Conservation (phyloP, 2,329 filamentous ascomycete genomes). For the Cladosporium sp. region DNA sequence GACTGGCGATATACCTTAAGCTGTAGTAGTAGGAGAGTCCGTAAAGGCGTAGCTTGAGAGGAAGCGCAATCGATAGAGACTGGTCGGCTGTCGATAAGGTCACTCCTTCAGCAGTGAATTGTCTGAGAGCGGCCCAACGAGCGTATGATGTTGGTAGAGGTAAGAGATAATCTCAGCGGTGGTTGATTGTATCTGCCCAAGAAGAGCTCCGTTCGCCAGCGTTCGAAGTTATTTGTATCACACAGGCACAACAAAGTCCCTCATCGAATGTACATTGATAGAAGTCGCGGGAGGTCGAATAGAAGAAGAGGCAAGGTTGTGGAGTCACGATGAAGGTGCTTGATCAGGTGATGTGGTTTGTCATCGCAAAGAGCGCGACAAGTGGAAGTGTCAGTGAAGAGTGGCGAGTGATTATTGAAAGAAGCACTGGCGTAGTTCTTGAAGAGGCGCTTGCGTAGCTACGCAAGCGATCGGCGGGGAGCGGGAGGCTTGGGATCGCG, state of each 20-base stretch:
- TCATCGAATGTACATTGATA: not conserved
- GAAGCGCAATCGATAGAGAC: not conserved
- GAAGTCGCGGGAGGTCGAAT: not conserved
- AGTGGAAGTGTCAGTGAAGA: not conserved
- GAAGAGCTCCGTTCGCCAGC: conserved; percentile 1
- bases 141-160: not conserved
- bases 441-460: not conserved
- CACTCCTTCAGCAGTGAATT: no score
- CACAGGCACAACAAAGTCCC: conserved; percentile 2
- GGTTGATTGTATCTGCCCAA: not conserved
- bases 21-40: not conserved
- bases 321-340: not conserved
- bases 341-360: not conserved
- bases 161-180: not conserved
- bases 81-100: not conserved
- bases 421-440: not conserved
- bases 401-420: conserved; percentile 1
- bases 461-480: not conserved
- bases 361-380: not conserved
- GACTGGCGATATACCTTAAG: not conserved
- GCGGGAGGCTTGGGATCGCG: not conserved
- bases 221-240: not conserved
- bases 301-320: not conserved
- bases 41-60: not conserved
- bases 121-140: not conserved